Conservation (phyloP, 192 early-diverging fungal genomes). For the Geranomyces michiganensis region DNA sequence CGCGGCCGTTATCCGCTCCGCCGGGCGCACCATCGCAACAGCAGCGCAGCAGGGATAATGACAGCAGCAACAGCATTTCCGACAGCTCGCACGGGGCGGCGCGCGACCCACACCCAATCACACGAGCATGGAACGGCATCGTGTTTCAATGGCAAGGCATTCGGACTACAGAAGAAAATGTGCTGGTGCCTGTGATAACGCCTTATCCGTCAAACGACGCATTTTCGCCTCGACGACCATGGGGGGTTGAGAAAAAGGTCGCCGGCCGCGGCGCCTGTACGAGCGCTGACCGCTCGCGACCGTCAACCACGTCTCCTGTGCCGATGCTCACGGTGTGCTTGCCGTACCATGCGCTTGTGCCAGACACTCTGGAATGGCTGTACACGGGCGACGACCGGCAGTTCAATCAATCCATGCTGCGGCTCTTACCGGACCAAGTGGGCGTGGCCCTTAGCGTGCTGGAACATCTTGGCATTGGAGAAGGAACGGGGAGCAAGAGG, state of each 20-base stretch:
- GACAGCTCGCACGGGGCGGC: not conserved
- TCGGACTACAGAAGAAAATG: not conserved
- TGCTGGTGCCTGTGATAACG: not conserved
- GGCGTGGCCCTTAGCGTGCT: not conserved
- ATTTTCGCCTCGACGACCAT: not conserved
- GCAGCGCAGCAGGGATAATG: not conserved
- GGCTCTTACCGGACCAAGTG: not conserved
- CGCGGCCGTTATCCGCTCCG: not conserved
- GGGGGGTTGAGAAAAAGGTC: not conserved
- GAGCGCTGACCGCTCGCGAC: too few species aligned
- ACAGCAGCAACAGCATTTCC: not conserved
- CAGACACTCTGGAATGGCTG: not conserved
- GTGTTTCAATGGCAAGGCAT: slow-evolving; percentile 13
- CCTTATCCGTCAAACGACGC: not conserved
- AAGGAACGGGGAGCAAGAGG: not conserved
- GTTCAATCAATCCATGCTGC: not conserved
- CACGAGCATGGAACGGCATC: not conserved
- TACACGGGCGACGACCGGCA: slow-evolving; percentile 2
- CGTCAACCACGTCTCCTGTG: not conserved
- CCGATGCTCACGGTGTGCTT: slow-evolving; percentile 1
- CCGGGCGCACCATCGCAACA: not conserved
- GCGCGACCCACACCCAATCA: not conserved
- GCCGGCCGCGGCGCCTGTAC: too few species aligned
- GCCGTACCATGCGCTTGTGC: not conserved
- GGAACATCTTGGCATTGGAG: slow-evolving; percentile 1